Evolutionary conservation across 2,329 filamentous ascomycete species (phyloP), one percentile per base, ranked within the genome.

Genomic region (Davidsoniella eucalypti): DNA sequence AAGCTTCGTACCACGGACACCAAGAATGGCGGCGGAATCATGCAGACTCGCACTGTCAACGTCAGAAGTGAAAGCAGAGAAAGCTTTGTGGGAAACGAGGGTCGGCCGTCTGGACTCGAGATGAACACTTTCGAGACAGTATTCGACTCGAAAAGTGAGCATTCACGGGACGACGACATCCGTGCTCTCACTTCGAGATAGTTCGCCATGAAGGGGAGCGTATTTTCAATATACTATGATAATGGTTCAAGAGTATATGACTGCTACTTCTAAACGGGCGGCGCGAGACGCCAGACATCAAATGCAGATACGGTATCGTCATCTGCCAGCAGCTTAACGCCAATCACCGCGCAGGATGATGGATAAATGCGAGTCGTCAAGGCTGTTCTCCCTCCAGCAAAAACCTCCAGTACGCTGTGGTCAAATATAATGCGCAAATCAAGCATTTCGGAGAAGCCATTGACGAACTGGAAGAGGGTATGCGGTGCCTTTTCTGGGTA

Each of bases 261-360:
- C 8, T 33, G 12, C 8, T 33, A 33, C 29, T 33, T 4, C 29
- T 33, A 33, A 12, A 9, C 12, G 12, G 8, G 29, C 8, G 29
- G 29, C 29, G 12, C 8, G 29, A 33, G 29, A 10, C 7, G 29
- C 29, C 6, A 33, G 12, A 10, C 29, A 33, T 33, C n/a, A 41
- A 52, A 52, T 17, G 46, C 21, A 37, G 44, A 48, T 18, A 16
- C 39, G 14, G 36, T 39, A 18, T 49, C 51, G 36, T 39, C 38
- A 2, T 12, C n/a, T 16, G 23, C 46, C 38, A 56, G 53, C 42
- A 57, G 52, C 54, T 55, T 47, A 37, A 55, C 26, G 5, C 47
- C 51, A 14, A 43, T 25, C 8, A 53, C 44, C 16, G 50, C 49
- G 8, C 57, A 54, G 17, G 55, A 47, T 9, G 47, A 47, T 33